Evolutionary conservation across 1,284 basidiomycete genomes (phyloP).

Genomic region (Sporisorium exsertum): DNA sequence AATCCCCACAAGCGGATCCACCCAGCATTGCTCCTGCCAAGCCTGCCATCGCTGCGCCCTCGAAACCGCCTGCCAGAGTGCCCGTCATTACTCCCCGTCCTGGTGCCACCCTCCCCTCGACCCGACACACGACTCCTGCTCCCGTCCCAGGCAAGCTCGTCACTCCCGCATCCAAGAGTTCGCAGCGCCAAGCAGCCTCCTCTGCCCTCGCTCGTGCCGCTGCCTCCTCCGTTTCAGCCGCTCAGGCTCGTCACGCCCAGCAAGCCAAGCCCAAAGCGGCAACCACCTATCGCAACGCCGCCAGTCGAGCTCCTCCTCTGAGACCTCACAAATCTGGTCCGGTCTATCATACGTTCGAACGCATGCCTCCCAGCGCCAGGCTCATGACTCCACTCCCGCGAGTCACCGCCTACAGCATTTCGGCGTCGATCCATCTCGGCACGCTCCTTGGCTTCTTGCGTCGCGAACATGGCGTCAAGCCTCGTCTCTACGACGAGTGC

Average conservation of each 20-base stretch:
- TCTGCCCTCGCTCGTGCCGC: conserved; percentile 48
- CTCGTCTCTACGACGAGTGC: conserved; percentile 91
- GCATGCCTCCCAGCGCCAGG: conserved; percentile 61
- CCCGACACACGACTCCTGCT: conserved; percentile 30
- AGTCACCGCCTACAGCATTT: conserved; percentile 80
- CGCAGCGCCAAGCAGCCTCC: conserved; percentile 47
- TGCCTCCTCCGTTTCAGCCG: conserved; percentile 40
- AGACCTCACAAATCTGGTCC: conserved; percentile 51
- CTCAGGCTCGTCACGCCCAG: conserved; percentile 37
- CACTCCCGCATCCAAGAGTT: conserved; percentile 29
- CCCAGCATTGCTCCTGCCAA: neutral
- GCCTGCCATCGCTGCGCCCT: conserved; percentile 8
- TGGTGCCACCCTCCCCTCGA: conserved; percentile 37
- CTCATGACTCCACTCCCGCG: conserved; percentile 62
- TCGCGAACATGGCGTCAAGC: conserved; percentile 89
- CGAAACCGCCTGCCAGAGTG: conserved; percentile 46
- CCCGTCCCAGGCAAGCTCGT: conserved; percentile 44
- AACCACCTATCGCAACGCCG: conserved; percentile 40
- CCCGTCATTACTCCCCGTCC: conserved; percentile 45
- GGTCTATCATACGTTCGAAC: conserved; percentile 67
- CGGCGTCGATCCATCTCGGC: conserved; percentile 74
- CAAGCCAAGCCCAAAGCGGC: conserved; percentile 36
- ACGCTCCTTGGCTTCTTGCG: conserved; percentile 77
- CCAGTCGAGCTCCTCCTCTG: conserved; percentile 42
- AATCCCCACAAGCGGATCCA: conserved; percentile 11